Conservation (phyloP, 2,329 filamentous ascomycete species). For the Decorospora gaudefroyi region DNA sequence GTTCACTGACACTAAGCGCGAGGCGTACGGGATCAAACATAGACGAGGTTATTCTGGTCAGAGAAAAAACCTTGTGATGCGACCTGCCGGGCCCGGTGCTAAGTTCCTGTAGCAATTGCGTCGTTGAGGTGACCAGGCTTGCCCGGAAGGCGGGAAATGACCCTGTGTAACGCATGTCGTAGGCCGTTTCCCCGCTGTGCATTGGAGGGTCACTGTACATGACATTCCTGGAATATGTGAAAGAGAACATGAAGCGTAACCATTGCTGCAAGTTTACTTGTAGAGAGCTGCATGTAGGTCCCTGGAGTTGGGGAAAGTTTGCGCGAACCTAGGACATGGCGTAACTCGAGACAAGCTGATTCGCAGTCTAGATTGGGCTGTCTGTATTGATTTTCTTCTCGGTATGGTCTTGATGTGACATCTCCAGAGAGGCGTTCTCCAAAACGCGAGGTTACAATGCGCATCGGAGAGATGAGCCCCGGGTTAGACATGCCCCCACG, state of each 20-base stretch:
- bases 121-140: neutral
- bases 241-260: conserved; percentile 29
- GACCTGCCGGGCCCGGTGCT: too few species aligned
- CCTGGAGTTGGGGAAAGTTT: conserved; percentile 4
- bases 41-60: too few species aligned
- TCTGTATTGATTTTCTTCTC: conserved; percentile 25
- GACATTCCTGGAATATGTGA: conserved; percentile 22
- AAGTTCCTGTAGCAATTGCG: too few species aligned
- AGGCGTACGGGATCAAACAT: too few species aligned
- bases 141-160: neutral
- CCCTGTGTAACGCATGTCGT: conserved; percentile 13
- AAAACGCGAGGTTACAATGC: conserved; percentile 42
- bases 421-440: conserved; percentile 35
- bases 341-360: conserved; percentile 21
- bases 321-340: conserved; percentile 1
- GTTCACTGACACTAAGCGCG: too few species aligned
- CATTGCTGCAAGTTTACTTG: conserved; percentile 18
- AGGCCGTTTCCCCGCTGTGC: conserved; percentile 18
- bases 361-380: conserved; percentile 22
- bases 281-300: conserved; percentile 26
- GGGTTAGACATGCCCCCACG: conserved; percentile 29
- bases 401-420: conserved; percentile 35
- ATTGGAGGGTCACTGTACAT: conserved; percentile 6
- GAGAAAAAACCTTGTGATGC: too few species aligned
- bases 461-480: conserved; percentile 27